These are phyloP conservation scores for Trichoderma sp. DNA, from an alignment of 2,329 filamentous ascomycete genomes.

Conservation along the genomic window DNA sequence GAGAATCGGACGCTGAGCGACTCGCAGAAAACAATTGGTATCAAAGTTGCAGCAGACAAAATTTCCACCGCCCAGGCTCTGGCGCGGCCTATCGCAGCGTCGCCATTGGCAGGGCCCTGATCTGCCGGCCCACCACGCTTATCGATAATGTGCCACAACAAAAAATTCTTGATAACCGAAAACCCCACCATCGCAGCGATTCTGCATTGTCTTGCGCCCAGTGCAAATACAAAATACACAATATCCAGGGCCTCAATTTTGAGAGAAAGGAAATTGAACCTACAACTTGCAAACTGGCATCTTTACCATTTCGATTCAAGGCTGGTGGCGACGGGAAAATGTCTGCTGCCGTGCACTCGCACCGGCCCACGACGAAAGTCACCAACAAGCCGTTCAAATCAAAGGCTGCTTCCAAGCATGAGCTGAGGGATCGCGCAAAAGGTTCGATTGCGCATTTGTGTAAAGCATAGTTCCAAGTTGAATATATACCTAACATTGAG, in stretches of 20 bases:
- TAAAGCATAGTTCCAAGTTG: neutral
- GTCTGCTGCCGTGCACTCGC: slow-evolving; percentile 77
- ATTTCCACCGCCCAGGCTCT: slow-evolving; percentile 33
- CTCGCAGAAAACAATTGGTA: neutral
- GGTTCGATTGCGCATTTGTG: slow-evolving; percentile 47
- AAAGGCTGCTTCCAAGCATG: slow-evolving; percentile 82
- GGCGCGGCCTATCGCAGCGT: slow-evolving; percentile 27
- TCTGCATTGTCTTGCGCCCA: slow-evolving; percentile 13
- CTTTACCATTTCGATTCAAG: slow-evolving; percentile 84
- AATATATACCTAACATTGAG: neutral
- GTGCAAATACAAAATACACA: slow-evolving; percentile 1
- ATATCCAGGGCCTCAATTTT: neutral
- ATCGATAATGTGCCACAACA: slow-evolving; percentile 39
- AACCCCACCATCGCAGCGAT: slow-evolving; percentile 35
- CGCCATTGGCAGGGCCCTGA: slow-evolving; percentile 27
- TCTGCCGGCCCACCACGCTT: slow-evolving; percentile 22
- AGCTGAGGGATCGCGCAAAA: slow-evolving; percentile 81
- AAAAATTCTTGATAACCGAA: slow-evolving; percentile 40
- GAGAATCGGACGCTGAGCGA: neutral
- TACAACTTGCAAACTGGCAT: slow-evolving; percentile 56
- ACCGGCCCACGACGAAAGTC: slow-evolving; percentile 88
- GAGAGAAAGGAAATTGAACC: neutral
- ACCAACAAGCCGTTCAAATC: slow-evolving; percentile 91
- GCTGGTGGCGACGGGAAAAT: slow-evolving; percentile 72
- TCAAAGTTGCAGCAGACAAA: slow-evolving; percentile 30